Evolutionary conservation across 352 stramenopile species (phyloP).

Genomic region (Phytophthora fragariaefolia): DNA sequence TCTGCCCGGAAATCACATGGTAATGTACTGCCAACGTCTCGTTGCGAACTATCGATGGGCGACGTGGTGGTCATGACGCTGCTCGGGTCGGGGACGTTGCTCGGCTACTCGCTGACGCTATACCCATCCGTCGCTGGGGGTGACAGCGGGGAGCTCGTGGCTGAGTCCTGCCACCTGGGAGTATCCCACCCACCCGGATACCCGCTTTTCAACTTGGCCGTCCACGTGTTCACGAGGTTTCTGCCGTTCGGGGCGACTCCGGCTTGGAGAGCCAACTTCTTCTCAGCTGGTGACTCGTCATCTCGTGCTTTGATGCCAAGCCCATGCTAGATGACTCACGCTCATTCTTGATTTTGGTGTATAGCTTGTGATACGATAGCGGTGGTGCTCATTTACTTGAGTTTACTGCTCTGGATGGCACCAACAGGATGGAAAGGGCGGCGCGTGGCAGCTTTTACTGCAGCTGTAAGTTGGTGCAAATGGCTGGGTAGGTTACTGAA

Average conservation of each 20-base stretch:
- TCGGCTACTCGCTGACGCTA: slow-evolving; percentile 80
- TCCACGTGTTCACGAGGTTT: slow-evolving; percentile 63
- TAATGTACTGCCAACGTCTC: background rate
- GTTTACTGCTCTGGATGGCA: slow-evolving; percentile 59
- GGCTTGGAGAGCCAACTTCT: slow-evolving; percentile 91
- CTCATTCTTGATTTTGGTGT: background rate
- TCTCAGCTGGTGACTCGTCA: slow-evolving; percentile 86
- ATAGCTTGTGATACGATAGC: slow-evolving; percentile 67
- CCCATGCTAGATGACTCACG: slow-evolving; percentile 4
- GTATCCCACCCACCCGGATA: slow-evolving; percentile 95
- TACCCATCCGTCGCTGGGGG: slow-evolving; percentile 90
- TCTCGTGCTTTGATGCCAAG: too few relatives aligned
- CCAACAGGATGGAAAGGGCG: slow-evolving; percentile 14
- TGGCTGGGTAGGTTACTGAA: background rate
- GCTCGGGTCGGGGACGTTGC: slow-evolving; percentile 38
- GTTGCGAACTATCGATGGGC: slow-evolving; percentile 10
- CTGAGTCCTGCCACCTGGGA: slow-evolving; percentile 93
- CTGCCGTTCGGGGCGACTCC: slow-evolving; percentile 44
- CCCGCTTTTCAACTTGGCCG: slow-evolving; percentile 93
- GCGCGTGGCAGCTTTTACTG: slow-evolving; percentile 53
- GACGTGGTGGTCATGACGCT: slow-evolving; percentile 18
- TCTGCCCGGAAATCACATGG: background rate
- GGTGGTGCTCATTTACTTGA: slow-evolving; percentile 60
- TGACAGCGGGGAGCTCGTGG: slow-evolving; percentile 93
- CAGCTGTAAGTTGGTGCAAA: slow-evolving; percentile 42